Conservation (phyloP, 2,329 filamentous ascomycete species). For the Pezicula radicicola region DNA sequence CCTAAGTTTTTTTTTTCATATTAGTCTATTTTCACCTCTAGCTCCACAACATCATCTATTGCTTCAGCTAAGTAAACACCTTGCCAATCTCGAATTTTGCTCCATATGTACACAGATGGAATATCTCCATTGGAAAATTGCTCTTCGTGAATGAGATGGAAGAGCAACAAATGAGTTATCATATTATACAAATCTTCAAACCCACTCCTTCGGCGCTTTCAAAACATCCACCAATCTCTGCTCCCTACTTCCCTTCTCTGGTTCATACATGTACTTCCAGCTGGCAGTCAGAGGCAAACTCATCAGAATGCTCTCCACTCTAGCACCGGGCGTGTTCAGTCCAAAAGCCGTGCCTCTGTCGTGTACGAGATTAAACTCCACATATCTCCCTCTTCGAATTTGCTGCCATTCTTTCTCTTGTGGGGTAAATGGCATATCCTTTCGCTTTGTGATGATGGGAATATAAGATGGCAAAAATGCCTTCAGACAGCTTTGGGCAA, state of each 20-base stretch:
- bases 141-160: no score
- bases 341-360: slow-evolving; percentile 95
- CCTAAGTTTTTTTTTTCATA: no score
- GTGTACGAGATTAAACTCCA: slow-evolving; percentile 98
- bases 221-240: slow-evolving; percentile 75
- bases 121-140: no score
- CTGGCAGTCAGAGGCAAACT: slow-evolving; percentile 88
- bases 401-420: slow-evolving; percentile 96
- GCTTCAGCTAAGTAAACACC: no score
- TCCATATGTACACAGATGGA: no score
- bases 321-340: slow-evolving; percentile 83
- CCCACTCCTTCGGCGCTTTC: slow-evolving; percentile 64
- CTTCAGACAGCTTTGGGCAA: slow-evolving; percentile 78
- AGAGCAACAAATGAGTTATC: no score
- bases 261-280: slow-evolving; percentile 95
- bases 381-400: slow-evolving; percentile 87
- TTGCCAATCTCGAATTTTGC: no score
- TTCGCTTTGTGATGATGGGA: slow-evolving; percentile 82
- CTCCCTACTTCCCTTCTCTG: slow-evolving; percentile 72
- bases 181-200: slow-evolving; percentile 34
- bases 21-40: no score
- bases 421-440: slow-evolving; percentile 86
- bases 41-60: no score
- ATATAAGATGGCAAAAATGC: slow-evolving; percentile 90
- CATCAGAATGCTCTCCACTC: slow-evolving; percentile 97